Percentiles rank a stretch among this genome's conserved stretches.
Evolutionary conservation across 768 basidiomycete genomes (phyloP).

Genomic region (Suillus luteus): DNA sequence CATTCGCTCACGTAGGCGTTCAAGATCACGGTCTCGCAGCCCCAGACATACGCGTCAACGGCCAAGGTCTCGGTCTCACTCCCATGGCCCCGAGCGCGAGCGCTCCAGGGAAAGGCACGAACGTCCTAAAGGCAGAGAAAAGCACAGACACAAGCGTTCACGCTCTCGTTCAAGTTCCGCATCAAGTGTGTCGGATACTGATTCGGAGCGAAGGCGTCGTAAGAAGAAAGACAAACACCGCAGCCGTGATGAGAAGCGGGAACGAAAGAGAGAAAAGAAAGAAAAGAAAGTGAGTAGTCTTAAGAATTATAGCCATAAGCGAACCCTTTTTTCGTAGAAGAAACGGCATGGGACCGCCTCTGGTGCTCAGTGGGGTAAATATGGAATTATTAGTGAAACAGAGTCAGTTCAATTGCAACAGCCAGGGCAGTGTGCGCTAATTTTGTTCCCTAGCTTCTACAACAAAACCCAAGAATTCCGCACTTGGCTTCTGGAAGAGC

Average conservation of each 20-base stretch:
- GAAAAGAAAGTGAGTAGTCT: slow-evolving; percentile 62
- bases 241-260: slow-evolving; percentile 50
- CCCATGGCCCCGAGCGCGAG: slow-evolving; percentile 28
- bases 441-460: slow-evolving; percentile 58
- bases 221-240: slow-evolving; percentile 50
- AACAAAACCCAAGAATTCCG: slow-evolving; percentile 85
- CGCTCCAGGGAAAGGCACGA: slow-evolving; percentile 37
- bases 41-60: not conserved
- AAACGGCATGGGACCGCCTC: slow-evolving; percentile 52
- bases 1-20: slow-evolving; percentile 6
- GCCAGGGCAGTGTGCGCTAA: slow-evolving; percentile 14
- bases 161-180: slow-evolving; percentile 42
- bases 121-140: slow-evolving; percentile 23
- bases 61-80: slow-evolving; percentile 19
- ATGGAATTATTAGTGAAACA: slow-evolving; percentile 80
- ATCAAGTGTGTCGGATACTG: slow-evolving; percentile 44
- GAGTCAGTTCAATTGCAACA: slow-evolving; percentile 58
- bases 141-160: slow-evolving; percentile 35
- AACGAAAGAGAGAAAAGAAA: slow-evolving; percentile 65
- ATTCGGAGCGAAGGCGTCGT: slow-evolving; percentile 38
- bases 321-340: slow-evolving; percentile 46
- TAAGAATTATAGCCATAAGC: not conserved
- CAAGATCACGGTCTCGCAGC: slow-evolving; percentile 12
- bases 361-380: slow-evolving; percentile 80
- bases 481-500: slow-evolving; percentile 92